Base-by-base conservation (phyloP, 371 early-diverging fungal genomes). In the Rhizopus delemar region DNA sequence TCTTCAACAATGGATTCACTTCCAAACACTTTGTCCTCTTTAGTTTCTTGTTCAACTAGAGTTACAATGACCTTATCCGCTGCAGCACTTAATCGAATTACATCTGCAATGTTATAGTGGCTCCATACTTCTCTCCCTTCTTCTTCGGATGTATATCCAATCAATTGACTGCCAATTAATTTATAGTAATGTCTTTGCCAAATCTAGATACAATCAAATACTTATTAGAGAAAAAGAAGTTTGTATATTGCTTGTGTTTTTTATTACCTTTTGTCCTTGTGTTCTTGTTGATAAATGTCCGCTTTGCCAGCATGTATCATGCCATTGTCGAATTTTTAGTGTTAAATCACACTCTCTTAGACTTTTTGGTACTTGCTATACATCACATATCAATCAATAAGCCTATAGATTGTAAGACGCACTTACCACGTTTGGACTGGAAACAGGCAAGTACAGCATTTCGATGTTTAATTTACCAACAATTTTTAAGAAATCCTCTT, bases 321-420 rank as follows among this genome's bases (percentile, higher is more conserved):
- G 71, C 78, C 78, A 78, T 51, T 78, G 78, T 0, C 66, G 64
- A 15, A 78, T 75, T 39, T 73, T 70, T 2, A 78, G 41, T 1
- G 78, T 69, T 35, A 75, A 51, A 53, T 78, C 78, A 41, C 78
- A 78, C 58, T 78, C 78, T 32, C 78, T 65, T 43, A 78, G 41
- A 39, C 60, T 78, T 53, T 53, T 65, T 7, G 78, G 78, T 5
- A 78, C 70, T 49, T 65, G 67, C 73, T 77, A 53, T 49, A 48
- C 6, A 36, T 33, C n/a, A 16, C 8, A 15, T 5, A 36, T 52
- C 38, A 52, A 35, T 15, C n/a, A 11, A 29, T 7, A 43, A 41
- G 32, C n/a, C 9, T n/a, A 22, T 13, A 32, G 50, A 46, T 22
- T n/a, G 32, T 33, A 16, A 52, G 32, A 5, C n/a, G 39, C 28